phyloP scores from a whole-genome alignment of 768 basidiomycete genomes.

The Roridomyces roridus region DNA sequence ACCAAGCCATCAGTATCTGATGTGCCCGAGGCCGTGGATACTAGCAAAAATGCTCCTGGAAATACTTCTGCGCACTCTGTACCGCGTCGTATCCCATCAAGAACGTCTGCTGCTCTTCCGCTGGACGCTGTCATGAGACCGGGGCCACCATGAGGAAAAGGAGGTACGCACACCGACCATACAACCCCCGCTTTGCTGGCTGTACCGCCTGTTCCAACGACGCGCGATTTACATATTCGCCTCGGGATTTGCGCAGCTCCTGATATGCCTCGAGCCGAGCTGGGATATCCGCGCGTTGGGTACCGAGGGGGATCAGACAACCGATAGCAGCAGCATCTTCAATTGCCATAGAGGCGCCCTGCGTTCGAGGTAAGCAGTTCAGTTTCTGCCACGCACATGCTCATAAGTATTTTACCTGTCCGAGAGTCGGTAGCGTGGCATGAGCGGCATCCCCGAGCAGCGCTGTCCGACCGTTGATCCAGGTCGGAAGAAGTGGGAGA shows the following conservation, averaged over 20 bases:
- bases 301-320: conserved; percentile 11
- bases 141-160: neutral
- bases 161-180: neutral
- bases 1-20: too few relatives aligned
- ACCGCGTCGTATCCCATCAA: conserved; percentile 10
- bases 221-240: conserved; percentile 19
- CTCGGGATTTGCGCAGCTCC: conserved; percentile 8
- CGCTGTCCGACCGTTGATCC: conserved; percentile 13
- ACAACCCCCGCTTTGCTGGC: conserved; percentile 11
- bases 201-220: conserved; percentile 17
- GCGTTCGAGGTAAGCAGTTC: too few relatives aligned
- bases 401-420: conserved; percentile 9
- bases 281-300: conserved; percentile 7
- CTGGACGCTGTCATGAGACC: neutral
- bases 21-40: too few relatives aligned
- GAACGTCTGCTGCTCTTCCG: conserved; percentile 8
- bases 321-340: conserved; percentile 26
- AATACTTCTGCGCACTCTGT: conserved; percentile 10
- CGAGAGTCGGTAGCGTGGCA: conserved; percentile 30
- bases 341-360: conserved; percentile 32
- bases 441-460: conserved; percentile 25
- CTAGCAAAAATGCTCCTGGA: neutral
- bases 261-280: conserved; percentile 14
- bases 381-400: too few relatives aligned
- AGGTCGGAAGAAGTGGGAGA: conserved; percentile 12